Base-by-base conservation (phyloP, 345 rosid species). In the Eucalyptus microcorys region DNA sequence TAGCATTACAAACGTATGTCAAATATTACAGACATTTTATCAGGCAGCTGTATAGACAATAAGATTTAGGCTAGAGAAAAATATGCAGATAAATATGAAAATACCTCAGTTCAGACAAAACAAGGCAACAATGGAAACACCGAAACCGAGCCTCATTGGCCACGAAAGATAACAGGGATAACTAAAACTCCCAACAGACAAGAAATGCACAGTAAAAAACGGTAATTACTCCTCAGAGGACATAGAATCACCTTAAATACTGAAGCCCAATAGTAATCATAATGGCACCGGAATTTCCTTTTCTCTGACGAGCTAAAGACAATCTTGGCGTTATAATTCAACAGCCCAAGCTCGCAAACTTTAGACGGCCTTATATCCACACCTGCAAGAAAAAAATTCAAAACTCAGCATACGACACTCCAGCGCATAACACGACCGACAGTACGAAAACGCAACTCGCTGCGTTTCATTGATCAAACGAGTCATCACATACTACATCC, bases 221-320 rank as follows among this genome's bases (percentile, higher is more conserved):
- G 5, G 40, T 32, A 66, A 15, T 66, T 4, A n/a, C 40, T 66
- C 42, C 42, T 32, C 79, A 32, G 5, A 66, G 79, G 42, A 15
- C 79, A 66, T 66, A 49, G 42, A 64, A 79, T 68, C 87, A 96
- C 99, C 98, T 96, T 94, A 91, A 97, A 96, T 64, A 97, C 95
- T 81, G 99, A 97, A 87, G 98, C 96, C 98, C 98, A 97, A 83
- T 97, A 96, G 91, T 97, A 97, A 91, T 97, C 99, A 92, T 93
- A 94, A 49, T 94, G 99, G 90, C 99, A 96, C 43, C 97, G 94
- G 93, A 96, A 96, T 90, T 93, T 95, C 92, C 92, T 96, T 87
- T 91, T 93, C 68, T 94, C 94, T 27, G 92, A 94, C 84, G 96
- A 96, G 85, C 94, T 92, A 89, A 96, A 93, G 48, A 95, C 95